These are phyloP conservation scores for Gaeumannomyces sp. DNA, from an alignment of 2,329 filamentous ascomycete species.

Conservation along the genomic window DNA sequence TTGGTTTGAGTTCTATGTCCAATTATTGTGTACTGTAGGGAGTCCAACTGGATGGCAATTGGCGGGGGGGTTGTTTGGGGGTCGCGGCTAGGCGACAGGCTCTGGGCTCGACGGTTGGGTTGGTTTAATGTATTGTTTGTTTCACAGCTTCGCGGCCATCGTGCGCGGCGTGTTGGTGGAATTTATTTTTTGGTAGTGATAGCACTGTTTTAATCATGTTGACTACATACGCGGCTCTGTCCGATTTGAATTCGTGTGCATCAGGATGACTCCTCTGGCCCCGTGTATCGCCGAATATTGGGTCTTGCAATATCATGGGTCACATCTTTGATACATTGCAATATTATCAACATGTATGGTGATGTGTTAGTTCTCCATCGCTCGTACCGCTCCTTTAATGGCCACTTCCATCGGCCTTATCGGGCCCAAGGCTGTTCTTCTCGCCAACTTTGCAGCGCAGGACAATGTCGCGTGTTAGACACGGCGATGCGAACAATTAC, in stretches of 20 bases:
- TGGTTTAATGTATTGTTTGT: background rate
- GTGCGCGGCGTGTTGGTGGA: background rate
- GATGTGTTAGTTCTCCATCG: background rate
- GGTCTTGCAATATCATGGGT: no score
- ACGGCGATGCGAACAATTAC: background rate
- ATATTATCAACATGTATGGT: no score
- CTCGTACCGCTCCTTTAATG: conserved; percentile 16
- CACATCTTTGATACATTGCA: no score
- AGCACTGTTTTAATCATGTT: background rate
- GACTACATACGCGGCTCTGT: no score
- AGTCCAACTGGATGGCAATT: background rate
- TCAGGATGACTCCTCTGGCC: no score
- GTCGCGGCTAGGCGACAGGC: background rate
- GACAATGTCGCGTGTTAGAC: background rate
- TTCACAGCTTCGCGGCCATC: background rate
- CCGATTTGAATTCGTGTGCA: no score
- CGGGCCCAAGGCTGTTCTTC: conserved; percentile 46
- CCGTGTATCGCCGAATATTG: no score
- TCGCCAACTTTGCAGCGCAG: conserved; percentile 42
- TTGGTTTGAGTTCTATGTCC: background rate
- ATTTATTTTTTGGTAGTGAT: background rate
- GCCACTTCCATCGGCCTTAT: conserved; percentile 22
- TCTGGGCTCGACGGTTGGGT: background rate
- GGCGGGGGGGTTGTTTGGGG: background rate
- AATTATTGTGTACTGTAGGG: background rate